phyloP scores from a whole-genome alignment of 1,284 basidiomycete species.

The Rugosomyces carneus region DNA sequence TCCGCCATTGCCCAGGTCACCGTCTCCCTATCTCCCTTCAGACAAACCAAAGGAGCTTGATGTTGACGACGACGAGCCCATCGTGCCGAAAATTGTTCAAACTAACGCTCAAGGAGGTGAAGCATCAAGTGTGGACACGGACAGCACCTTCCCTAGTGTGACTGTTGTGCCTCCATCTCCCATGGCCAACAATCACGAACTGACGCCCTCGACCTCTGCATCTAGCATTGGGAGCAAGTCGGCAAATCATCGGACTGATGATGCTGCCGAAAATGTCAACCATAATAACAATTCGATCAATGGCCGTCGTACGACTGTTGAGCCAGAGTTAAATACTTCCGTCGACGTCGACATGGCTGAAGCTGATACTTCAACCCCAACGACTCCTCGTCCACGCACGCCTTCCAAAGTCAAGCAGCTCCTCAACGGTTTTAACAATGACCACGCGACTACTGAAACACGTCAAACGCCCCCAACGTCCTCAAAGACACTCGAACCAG shows the following conservation, averaged over 20 bases:
- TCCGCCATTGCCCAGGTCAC: conserved; percentile 6
- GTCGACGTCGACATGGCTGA: too few species aligned
- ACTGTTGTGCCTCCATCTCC: conserved; percentile 56
- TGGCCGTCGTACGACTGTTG: too few species aligned
- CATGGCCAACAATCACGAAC: conserved; percentile 23
- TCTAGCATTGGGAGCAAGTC: conserved; percentile 15
- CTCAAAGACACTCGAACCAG: too few species aligned
- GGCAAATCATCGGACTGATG: conserved; percentile 17
- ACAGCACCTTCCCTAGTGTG: conserved; percentile 40
- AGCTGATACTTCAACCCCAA: too few species aligned
- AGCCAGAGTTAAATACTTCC: too few species aligned
- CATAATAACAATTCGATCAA: conserved; percentile 1
- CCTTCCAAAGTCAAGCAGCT: too few species aligned
- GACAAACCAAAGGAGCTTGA: conserved; percentile 1
- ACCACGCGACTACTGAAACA: too few species aligned
- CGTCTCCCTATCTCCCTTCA: conserved; percentile 10
- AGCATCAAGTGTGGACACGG: conserved; percentile 19
- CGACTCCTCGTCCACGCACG: too few species aligned
- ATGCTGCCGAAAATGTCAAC: conserved; percentile 15
- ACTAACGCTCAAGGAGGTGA: conserved; percentile 16
- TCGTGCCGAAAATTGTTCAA: conserved; percentile 16
- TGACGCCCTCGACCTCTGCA: conserved; percentile 22
- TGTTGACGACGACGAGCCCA: conserved; percentile 8
- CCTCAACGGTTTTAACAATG: too few species aligned
- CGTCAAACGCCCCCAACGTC: too few species aligned